phyloP scores from a whole-genome alignment of 768 basidiomycete species.

The Auricularia auricula-judae region DNA sequence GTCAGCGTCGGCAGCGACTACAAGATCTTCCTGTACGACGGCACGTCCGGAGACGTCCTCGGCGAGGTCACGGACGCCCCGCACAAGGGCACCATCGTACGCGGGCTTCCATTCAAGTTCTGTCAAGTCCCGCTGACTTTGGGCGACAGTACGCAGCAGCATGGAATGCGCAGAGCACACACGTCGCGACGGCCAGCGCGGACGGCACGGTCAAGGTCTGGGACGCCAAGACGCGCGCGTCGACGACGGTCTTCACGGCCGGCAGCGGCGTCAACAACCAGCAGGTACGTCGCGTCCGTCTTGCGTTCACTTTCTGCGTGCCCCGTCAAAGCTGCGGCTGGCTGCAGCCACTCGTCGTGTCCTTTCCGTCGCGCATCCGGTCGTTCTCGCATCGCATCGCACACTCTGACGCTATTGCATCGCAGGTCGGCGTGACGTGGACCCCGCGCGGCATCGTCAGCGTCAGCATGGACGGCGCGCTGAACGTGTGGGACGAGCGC shows the following conservation, averaged over 20 bases:
- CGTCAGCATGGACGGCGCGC: slow-evolving; percentile 67
- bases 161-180: slow-evolving; percentile 73
- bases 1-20: slow-evolving; percentile 83
- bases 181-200: slow-evolving; percentile 70
- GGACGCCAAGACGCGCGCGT: slow-evolving; percentile 69
- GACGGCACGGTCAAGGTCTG: slow-evolving; percentile 85
- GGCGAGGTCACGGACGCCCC: slow-evolving; percentile 55
- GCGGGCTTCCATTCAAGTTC: no score
- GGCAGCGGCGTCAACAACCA: slow-evolving; percentile 69
- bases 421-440: slow-evolving; percentile 69
- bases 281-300: slow-evolving; percentile 31
- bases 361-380: background rate
- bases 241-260: slow-evolving; percentile 55
- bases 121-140: background rate
- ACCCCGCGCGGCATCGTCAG: slow-evolving; percentile 63
- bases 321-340: background rate
- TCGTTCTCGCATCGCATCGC: no score
- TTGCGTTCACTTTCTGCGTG: background rate
- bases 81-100: slow-evolving; percentile 67
- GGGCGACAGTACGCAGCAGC: slow-evolving; percentile 50
- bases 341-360: background rate
- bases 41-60: slow-evolving; percentile 72
- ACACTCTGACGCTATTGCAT: background rate
- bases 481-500: slow-evolving; percentile 76
- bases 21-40: slow-evolving; percentile 83